These are phyloP conservation scores for Penicillium psychrosexuale DNA, from an alignment of 2,329 filamentous ascomycete genomes.

Conservation along the genomic window DNA sequence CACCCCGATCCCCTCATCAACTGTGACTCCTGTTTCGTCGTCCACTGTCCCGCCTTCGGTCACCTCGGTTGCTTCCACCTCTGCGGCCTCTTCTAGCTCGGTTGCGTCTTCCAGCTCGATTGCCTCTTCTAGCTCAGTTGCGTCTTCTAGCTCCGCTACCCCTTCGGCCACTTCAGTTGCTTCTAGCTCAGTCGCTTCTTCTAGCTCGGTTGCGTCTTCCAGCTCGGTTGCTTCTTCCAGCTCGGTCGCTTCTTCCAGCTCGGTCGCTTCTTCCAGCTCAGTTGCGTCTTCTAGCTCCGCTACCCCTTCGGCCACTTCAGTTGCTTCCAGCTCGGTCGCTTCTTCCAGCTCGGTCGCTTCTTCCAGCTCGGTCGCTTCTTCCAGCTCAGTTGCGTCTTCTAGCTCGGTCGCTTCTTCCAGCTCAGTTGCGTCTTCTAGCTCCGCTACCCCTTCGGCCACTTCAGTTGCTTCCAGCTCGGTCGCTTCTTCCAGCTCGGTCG, in stretches of 20 bases:
- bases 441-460: too few species aligned
- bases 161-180: too few species aligned
- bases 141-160: neutral
- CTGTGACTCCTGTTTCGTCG: conserved; percentile 1
- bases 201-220: neutral
- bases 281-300: too few species aligned
- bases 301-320: too few species aligned
- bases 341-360: neutral
- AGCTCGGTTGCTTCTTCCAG: neutral
- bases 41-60: neutral
- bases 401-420: neutral
- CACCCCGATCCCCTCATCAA: conserved; percentile 11
- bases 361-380: neutral
- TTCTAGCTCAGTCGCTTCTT: neutral
- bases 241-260: neutral
- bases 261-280: neutral
- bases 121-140: neutral
- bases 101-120: neutral
- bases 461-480: neutral
- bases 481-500: neutral
- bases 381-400: neutral
- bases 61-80: conserved; percentile 6
- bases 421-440: neutral
- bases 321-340: neutral
- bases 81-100: neutral